Conservation (phyloP, 2,329 filamentous ascomycete genomes). For the Chalara sp. region DNA sequence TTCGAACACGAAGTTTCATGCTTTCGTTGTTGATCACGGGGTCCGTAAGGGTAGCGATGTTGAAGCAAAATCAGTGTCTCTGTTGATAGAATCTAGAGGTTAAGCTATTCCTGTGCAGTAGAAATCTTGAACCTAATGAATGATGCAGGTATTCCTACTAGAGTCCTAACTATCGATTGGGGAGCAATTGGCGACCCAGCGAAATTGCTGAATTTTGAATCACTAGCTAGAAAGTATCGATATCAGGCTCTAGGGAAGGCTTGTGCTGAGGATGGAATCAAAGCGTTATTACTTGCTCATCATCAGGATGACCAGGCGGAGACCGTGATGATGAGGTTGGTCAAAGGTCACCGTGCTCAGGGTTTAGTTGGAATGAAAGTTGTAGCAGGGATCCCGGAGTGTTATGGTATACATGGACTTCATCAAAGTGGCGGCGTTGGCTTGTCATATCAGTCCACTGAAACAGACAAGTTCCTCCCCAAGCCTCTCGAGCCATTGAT, state of each 20-base stretch:
- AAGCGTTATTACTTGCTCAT: slow-evolving; percentile 70
- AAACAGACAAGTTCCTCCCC: neutral
- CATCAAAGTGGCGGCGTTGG: slow-evolving; percentile 50
- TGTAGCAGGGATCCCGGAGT: slow-evolving; percentile 73
- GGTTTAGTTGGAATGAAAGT: slow-evolving; percentile 65
- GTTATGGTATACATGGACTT: slow-evolving; percentile 65
- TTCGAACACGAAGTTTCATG: slow-evolving; percentile 40
- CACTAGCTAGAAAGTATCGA: slow-evolving; percentile 63
- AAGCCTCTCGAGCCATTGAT: neutral
- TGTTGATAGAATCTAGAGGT: slow-evolving; percentile 18
- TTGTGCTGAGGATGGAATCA: slow-evolving; percentile 46
- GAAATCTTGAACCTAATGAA: neutral
- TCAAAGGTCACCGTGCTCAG: slow-evolving; percentile 58
- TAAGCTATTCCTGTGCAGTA: neutral
- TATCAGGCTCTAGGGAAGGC: slow-evolving; percentile 63
- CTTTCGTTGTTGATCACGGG: slow-evolving; percentile 50
- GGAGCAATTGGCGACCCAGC: slow-evolving; percentile 31
- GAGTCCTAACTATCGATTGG: slow-evolving; percentile 44
- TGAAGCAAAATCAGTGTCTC: slow-evolving; percentile 46
- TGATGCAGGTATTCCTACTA: slow-evolving; percentile 19
- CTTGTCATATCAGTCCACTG: neutral
- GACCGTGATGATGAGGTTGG: slow-evolving; percentile 74
- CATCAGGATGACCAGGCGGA: slow-evolving; percentile 90
- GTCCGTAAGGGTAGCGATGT: slow-evolving; percentile 43
- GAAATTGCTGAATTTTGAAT: slow-evolving; percentile 63